phyloP scores from a whole-genome alignment of 352 stramenopile species.

The Phytophthora cactorum region DNA sequence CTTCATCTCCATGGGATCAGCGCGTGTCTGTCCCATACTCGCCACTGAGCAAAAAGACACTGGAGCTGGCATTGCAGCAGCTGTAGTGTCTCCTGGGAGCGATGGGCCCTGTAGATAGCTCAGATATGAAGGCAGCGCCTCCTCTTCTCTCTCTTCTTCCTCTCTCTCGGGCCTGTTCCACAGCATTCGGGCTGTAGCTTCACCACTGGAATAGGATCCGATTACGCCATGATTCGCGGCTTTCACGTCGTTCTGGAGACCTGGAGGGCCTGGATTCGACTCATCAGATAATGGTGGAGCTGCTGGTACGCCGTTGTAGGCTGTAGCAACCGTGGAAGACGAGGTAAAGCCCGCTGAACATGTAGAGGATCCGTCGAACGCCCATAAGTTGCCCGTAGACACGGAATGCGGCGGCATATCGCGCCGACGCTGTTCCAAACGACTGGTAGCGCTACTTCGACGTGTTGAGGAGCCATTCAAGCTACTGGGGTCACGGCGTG shows the following conservation, averaged over 20 bases:
- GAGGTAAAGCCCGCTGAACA: constrained; percentile 14
- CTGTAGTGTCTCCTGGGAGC: constrained; percentile 12
- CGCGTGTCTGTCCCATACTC: neutral
- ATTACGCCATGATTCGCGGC: constrained; percentile 46
- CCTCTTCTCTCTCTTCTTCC: constrained; percentile 76
- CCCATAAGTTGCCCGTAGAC: constrained; percentile 20
- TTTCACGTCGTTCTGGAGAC: constrained; percentile 8
- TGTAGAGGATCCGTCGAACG: constrained; percentile 25
- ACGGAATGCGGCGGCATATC: constrained; percentile 29
- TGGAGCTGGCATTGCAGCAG: neutral
- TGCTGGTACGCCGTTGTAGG: neutral
- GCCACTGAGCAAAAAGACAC: constrained; percentile 6
- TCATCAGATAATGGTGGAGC: constrained; percentile 5
- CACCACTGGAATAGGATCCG: constrained; percentile 38
- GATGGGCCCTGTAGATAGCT: constrained; percentile 62
- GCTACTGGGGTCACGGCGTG: constrained; percentile 6
- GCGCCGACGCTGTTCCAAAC: constrained; percentile 32
- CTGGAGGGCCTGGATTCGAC: constrained; percentile 13
- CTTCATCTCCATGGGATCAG: constrained; percentile 44
- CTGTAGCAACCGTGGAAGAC: neutral
- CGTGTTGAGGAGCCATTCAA: neutral
- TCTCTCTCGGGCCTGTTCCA: constrained; percentile 66
- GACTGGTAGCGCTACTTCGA: constrained; percentile 30
- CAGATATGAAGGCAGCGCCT: constrained; percentile 75
- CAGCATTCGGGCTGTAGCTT: constrained; percentile 42